A percentile compares a stretch with the other conserved stretches of the same genome.
These are phyloP conservation scores for Pleoardoris graminearum DNA, from an alignment of 2,329 filamentous ascomycete genomes.

Conservation along the genomic window DNA sequence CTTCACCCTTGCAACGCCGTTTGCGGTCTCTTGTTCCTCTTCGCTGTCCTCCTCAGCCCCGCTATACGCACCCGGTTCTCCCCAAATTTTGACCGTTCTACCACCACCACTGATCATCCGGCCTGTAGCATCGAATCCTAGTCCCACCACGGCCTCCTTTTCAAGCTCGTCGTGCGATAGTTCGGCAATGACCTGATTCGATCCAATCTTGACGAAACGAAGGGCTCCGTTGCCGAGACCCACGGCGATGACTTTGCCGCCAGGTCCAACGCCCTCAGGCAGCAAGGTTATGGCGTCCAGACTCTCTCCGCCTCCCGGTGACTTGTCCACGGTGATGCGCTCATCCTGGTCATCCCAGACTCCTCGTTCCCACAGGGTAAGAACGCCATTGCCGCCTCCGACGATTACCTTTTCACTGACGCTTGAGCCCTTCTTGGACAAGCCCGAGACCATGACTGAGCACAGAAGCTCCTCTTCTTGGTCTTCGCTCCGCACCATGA, in stretches of 20 bases:
- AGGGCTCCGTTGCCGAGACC: constrained; percentile 81
- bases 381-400: constrained; percentile 75
- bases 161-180: constrained; percentile 76
- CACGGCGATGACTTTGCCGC: constrained; percentile 73
- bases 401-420: constrained; percentile 77
- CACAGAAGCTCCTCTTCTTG: constrained; percentile 93
- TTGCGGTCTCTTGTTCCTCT: constrained; percentile 53
- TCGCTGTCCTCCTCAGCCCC: constrained; percentile 54
- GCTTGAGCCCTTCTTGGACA: constrained; percentile 69
- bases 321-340: constrained; percentile 73
- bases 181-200: constrained; percentile 70
- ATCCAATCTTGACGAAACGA: constrained; percentile 73
- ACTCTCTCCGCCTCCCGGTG: constrained; percentile 69
- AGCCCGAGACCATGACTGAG: constrained; percentile 74
- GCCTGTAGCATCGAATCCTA: constrained; percentile 83
- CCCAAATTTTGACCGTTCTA: constrained; percentile 86
- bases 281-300: constrained; percentile 76
- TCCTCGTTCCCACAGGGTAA: constrained; percentile 93
- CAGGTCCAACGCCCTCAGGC: constrained; percentile 68
- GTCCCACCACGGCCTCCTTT: constrained; percentile 73
- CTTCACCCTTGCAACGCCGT: constrained; percentile 39
- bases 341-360: constrained; percentile 96
- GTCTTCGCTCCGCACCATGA: constrained; percentile 87
- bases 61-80: constrained; percentile 70
- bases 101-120: constrained; percentile 91